Percentiles rank a stretch among this genome's conserved stretches.
phyloP scores from a whole-genome alignment of 352 stramenopile genomes.

The Phytophthora cajani region DNA sequence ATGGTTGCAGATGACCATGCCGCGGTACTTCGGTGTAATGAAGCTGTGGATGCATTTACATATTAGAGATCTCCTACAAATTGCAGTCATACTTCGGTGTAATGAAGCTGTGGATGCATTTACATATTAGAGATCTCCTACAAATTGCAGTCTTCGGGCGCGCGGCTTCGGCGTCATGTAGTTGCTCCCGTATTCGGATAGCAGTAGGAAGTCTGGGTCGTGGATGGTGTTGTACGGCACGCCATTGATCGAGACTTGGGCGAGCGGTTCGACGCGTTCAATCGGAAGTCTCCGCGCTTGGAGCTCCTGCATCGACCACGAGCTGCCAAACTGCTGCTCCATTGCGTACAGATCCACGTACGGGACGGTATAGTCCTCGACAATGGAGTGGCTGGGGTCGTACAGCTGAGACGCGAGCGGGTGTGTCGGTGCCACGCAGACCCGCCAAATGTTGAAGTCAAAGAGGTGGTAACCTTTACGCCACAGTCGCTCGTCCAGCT shows the following conservation, averaged over 20 bases:
- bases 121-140: background rate
- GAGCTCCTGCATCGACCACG: constrained; percentile 34
- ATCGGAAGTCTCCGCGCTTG: constrained; percentile 17
- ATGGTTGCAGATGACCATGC: too few relatives aligned
- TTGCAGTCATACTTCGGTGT: too few relatives aligned
- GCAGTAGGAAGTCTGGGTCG: constrained; percentile 37
- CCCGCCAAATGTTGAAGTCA: constrained; percentile 37
- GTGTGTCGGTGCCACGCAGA: constrained; percentile 47
- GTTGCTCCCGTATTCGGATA: constrained; percentile 36
- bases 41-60: too few relatives aligned
- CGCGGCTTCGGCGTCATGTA: constrained; percentile 38
- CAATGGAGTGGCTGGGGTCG: constrained; percentile 23
- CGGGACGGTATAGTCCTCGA: constrained; percentile 20
- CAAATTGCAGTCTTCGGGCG: constrained; percentile 4
- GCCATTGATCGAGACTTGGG: constrained; percentile 34
- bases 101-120: too few relatives aligned
- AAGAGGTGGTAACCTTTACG: constrained; percentile 62
- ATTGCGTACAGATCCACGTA: constrained; percentile 50
- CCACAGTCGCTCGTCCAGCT: constrained; percentile 31
- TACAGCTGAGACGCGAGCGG: constrained; percentile 44
- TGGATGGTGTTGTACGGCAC: constrained; percentile 36
- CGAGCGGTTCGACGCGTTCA: constrained; percentile 25
- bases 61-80: background rate
- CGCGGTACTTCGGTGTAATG: too few relatives aligned
- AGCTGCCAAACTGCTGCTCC: constrained; percentile 8